phyloP scores from a whole-genome alignment of 2,329 filamentous ascomycete species.

The Penicillium sp. region DNA sequence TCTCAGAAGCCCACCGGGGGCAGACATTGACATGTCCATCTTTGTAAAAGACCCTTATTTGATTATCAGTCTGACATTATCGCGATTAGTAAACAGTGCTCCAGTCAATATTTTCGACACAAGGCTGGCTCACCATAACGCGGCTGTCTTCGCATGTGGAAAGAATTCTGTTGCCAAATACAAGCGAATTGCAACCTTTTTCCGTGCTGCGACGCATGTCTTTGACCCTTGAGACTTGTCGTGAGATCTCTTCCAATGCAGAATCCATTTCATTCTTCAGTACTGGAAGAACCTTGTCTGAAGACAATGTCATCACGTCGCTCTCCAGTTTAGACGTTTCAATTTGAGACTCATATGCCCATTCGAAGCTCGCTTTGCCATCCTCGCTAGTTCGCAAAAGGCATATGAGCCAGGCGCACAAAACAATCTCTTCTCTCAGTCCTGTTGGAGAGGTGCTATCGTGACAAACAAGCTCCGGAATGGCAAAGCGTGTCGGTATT shows the following conservation, averaged over 20 bases:
- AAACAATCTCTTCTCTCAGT: slow-evolving; percentile 38
- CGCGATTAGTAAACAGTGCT: slow-evolving; percentile 2
- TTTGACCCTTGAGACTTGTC: slow-evolving; percentile 16
- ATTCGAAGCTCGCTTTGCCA: slow-evolving; percentile 34
- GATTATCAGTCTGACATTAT: slow-evolving; percentile 24
- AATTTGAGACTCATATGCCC: slow-evolving; percentile 27
- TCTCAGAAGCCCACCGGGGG: slow-evolving; percentile 39
- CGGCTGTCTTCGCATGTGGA: slow-evolving; percentile 11
- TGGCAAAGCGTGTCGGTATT: slow-evolving; percentile 21
- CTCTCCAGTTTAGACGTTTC: slow-evolving; percentile 12
- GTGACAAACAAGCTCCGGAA: slow-evolving; percentile 24
- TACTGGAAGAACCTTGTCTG: slow-evolving; percentile 29
- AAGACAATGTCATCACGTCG: slow-evolving; percentile 18
- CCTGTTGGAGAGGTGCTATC: slow-evolving; percentile 25
- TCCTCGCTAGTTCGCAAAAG: slow-evolving; percentile 41
- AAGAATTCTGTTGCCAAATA: slow-evolving; percentile 23
- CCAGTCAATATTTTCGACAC: neutral
- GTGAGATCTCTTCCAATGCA: slow-evolving; percentile 23
- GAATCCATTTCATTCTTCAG: slow-evolving; percentile 29
- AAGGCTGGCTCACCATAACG: slow-evolving; percentile 19
- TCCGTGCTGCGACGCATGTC: neutral
- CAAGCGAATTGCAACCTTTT: slow-evolving; percentile 7
- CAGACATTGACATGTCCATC: slow-evolving; percentile 29
- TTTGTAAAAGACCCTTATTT: slow-evolving; percentile 29
- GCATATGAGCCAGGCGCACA: slow-evolving; percentile 43